Evolutionary conservation across 257 asterid species (phyloP).

Genomic region (Gynochthodes officinalis): DNA sequence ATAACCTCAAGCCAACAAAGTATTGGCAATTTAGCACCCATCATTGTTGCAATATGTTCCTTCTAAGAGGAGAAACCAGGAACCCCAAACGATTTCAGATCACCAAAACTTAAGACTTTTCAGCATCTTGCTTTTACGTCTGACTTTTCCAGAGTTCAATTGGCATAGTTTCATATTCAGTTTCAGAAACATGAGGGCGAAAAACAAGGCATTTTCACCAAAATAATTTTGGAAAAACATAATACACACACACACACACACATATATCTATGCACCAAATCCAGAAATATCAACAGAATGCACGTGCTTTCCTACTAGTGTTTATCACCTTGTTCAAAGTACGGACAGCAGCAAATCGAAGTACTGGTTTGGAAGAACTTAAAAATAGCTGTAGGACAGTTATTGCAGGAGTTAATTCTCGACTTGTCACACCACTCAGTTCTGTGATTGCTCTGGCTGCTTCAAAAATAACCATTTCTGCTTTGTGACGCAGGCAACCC

Average conservation of each 20-base stretch:
- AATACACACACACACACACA: too few species aligned
- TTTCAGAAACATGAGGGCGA: too few species aligned
- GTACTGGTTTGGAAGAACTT: constrained; percentile 92
- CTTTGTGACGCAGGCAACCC: constrained; percentile 92
- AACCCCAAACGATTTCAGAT: background rate
- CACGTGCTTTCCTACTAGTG: background rate
- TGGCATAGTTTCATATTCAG: background rate
- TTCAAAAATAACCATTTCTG: constrained; percentile 94
- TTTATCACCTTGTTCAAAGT: constrained; percentile 74
- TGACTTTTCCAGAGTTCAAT: background rate
- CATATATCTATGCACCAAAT: background rate
- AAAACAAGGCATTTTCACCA: background rate
- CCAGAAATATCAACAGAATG: background rate
- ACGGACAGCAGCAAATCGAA: constrained; percentile 96
- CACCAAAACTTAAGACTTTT: background rate
- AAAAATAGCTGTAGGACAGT: constrained; percentile 85
- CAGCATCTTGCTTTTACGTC: background rate
- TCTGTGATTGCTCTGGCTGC: constrained; percentile 98
- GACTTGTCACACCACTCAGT: constrained; percentile 68
- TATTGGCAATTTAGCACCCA: background rate
- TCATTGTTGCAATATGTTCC: background rate
- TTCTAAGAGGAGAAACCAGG: background rate
- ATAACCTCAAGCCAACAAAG: background rate
- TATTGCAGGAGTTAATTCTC: constrained; percentile 93
- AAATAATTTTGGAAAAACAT: background rate